Percentiles rank a stretch among this genome's conserved stretches.
Conservation (phyloP, 202 grass and related monocot species). For the Panicum virgatum region DNA sequence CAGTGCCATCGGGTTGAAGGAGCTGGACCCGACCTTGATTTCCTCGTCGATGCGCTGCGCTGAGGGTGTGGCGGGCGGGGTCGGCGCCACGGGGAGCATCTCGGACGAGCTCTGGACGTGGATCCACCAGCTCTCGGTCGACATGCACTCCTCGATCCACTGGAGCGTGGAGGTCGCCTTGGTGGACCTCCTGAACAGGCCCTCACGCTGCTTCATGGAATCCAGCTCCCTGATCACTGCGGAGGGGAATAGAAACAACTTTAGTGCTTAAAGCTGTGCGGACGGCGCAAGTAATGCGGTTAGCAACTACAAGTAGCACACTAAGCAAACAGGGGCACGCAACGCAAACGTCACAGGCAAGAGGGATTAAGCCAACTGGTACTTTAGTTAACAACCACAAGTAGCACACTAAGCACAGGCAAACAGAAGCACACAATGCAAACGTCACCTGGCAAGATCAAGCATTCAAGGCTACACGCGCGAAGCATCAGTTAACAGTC, state of each 20-base stretch:
- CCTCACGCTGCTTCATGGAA: slow-evolving; percentile 72
- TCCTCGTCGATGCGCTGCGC: slow-evolving; percentile 23
- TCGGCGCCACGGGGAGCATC: slow-evolving; percentile 61
- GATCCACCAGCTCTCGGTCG: slow-evolving; percentile 76
- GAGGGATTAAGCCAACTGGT: not conserved
- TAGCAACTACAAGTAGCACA: not conserved
- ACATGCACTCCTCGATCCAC: slow-evolving; percentile 92
- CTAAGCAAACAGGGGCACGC: not conserved
- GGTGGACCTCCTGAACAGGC: slow-evolving; percentile 63
- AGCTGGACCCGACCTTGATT: slow-evolving; percentile 12
- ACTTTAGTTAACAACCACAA: not conserved
- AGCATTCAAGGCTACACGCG: not conserved
- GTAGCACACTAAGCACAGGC: no score
- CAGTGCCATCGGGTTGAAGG: slow-evolving; percentile 46
- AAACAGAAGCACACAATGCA: no score
- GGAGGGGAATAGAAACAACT: slow-evolving; percentile 1
- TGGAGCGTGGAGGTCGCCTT: slow-evolving; percentile 68
- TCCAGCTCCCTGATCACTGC: slow-evolving; percentile 91
- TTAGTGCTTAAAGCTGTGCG: slow-evolving; percentile 16
- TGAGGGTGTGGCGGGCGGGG: slow-evolving; percentile 71
- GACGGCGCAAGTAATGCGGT: not conserved
- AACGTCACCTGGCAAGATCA: no score
- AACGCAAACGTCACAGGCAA: no score
- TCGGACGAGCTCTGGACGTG: slow-evolving; percentile 81
- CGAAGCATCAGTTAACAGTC: not conserved